Evolutionary conservation across 345 rosid genomes (phyloP).

Genomic region (Nasturtium officinale): DNA sequence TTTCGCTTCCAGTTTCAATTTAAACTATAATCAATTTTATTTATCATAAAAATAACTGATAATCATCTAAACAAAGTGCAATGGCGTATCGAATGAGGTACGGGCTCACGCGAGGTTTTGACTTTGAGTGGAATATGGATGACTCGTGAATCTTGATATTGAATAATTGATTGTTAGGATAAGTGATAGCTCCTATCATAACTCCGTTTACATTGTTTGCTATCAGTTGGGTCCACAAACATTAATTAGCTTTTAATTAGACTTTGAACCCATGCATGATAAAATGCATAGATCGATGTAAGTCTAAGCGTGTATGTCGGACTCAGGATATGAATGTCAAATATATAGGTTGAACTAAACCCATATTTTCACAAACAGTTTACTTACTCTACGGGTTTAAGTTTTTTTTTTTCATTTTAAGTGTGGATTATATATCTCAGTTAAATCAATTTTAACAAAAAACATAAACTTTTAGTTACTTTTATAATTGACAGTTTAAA

Average conservation of each 20-base stretch:
- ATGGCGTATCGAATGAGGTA: neutral
- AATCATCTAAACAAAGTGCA: neutral
- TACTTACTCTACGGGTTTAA: neutral
- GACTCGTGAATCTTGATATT: neutral
- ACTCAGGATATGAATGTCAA: neutral
- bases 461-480: no score
- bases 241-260: neutral
- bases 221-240: slow-evolving; percentile 19
- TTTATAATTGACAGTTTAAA: no score
- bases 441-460: no score
- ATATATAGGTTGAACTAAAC: neutral
- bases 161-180: neutral
- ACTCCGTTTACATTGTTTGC: neutral
- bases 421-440: neutral
- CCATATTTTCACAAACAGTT: neutral
- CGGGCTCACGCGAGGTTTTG: neutral
- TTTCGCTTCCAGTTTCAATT: neutral
- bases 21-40: neutral
- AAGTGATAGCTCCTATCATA: slow-evolving; percentile 31
- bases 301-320: neutral
- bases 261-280: slow-evolving; percentile 17
- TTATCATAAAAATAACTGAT: no score
- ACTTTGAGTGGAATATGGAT: neutral
- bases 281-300: neutral
- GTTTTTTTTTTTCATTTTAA: no score